Conservation (phyloP, 805 yeast genomes). For the Blastobotrys terrestris region DNA sequence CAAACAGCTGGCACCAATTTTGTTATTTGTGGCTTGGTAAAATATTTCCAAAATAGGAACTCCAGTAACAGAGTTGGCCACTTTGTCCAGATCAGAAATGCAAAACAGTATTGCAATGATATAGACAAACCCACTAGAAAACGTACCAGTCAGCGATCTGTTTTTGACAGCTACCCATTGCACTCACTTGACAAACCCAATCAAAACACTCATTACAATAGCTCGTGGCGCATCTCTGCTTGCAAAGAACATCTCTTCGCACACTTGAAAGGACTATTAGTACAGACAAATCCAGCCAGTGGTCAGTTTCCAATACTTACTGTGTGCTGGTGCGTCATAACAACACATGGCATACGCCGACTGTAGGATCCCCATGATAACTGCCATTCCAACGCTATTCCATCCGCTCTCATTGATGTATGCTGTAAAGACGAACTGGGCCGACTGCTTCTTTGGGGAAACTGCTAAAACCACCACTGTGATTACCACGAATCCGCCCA, state of each 20-base stretch:
- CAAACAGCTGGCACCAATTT: conserved; percentile 19
- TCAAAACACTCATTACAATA: conserved; percentile 44
- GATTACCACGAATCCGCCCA: conserved; percentile 18
- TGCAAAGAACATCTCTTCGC: conserved; percentile 59
- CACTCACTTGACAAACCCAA: conserved; percentile 12
- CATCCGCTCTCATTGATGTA: conserved; percentile 12
- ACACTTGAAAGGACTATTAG: conserved; percentile 27
- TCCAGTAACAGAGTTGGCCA: conserved; percentile 17
- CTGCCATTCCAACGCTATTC: conserved; percentile 12
- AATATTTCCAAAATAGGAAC: conserved; percentile 23
- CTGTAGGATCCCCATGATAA: conserved; percentile 15
- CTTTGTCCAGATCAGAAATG: conserved; percentile 18
- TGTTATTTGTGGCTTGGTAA: conserved; percentile 16
- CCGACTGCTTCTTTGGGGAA: conserved; percentile 9
- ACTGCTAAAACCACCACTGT: conserved; percentile 13
- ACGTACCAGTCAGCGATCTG: no score
- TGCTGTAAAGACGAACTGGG: conserved; percentile 14
- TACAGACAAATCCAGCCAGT: no score
- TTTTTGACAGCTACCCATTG: no score
- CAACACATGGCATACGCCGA: conserved; percentile 48
- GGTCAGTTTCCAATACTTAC: neutral
- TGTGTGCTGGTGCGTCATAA: conserved; percentile 59
- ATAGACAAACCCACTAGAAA: conserved; percentile 19
- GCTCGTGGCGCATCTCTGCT: conserved; percentile 57
- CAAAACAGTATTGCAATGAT: conserved; percentile 21